A percentile compares a stretch with the other conserved stretches of the same genome.
Conservation (phyloP, 2,329 filamentous ascomycete species). For the Aspergillaceae sp. region DNA sequence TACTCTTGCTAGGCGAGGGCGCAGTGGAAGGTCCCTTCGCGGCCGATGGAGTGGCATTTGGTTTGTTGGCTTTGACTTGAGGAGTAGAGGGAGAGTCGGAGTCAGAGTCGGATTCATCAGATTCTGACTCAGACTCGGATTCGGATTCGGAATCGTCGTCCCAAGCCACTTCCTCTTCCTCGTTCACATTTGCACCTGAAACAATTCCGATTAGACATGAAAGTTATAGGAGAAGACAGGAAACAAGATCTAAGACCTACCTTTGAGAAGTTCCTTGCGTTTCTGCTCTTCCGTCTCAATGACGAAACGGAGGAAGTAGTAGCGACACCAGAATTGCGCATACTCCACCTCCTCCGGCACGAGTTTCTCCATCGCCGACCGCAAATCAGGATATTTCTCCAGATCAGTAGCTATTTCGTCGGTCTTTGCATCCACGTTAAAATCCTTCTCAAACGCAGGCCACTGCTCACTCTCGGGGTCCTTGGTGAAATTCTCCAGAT, state of each 20-base stretch:
- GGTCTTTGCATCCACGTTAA: slow-evolving; percentile 77
- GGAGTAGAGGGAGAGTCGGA: slow-evolving; percentile 36
- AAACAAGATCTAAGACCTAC: slow-evolving; percentile 42
- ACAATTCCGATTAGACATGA: slow-evolving; percentile 2
- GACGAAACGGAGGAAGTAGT: slow-evolving; percentile 88
- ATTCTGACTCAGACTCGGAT: slow-evolving; percentile 19
- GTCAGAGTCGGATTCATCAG: slow-evolving; percentile 45
- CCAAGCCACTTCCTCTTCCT: slow-evolving; percentile 62
- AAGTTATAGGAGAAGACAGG: background rate
- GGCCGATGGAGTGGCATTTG: slow-evolving; percentile 14
- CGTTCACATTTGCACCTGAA: slow-evolving; percentile 44
- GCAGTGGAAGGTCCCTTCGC: slow-evolving; percentile 24
- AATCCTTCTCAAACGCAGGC: slow-evolving; percentile 61
- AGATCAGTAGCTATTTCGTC: slow-evolving; percentile 72
- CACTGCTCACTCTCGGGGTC: slow-evolving; percentile 72
- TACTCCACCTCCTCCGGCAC: slow-evolving; percentile 94
- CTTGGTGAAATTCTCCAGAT: slow-evolving; percentile 68
- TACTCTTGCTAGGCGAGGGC: slow-evolving; percentile 25
- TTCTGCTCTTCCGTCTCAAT: slow-evolving; percentile 89
- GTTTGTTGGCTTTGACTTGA: slow-evolving; percentile 33
- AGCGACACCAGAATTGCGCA: slow-evolving; percentile 80
- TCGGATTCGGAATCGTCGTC: slow-evolving; percentile 63
- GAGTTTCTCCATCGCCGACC: slow-evolving; percentile 84
- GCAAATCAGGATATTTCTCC: slow-evolving; percentile 75
- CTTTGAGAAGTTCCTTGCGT: slow-evolving; percentile 81